Evolutionary conservation across 106 monocot genomes (phyloP), one percentile per base, ranked within the genome.

Genomic region (Triglochin maritima): DNA sequence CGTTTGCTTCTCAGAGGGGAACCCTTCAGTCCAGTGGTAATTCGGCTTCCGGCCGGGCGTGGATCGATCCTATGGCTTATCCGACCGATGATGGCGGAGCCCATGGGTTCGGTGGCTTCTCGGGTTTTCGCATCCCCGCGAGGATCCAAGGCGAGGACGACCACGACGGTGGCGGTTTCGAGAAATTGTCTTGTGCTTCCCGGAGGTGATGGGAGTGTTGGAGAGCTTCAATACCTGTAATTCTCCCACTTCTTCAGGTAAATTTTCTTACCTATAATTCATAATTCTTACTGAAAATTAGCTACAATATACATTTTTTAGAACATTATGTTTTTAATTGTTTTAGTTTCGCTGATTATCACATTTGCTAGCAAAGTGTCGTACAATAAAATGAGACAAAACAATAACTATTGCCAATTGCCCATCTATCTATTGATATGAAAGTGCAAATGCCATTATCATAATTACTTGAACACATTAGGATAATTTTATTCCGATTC

Each of bases 11-110:
- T 67, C 95, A 87, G 90, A 90, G 95, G 95, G 90, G 85, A 82
- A 81, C 95, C 95, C 95, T 96, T 96, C 95, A 96, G 95, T 96
- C 95, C 90, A 90, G 85, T 90, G 47, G 11, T 11, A 84, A 82
- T 70, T 70, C 77, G 62, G 80, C 87, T 63, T 68, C 63, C 45
- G 56, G 67, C 52, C 85, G 79, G 46, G 72, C 85, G 7, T 83
- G 83, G 90, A 60, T 66, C 64, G 90, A 90, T 11, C 64, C 87
- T 10, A 64, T 71, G 10, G 51, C 59, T 9, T 41, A 74, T 3
- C 69, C 72, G 2, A 57, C 68, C 50, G 3, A 11, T 54, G 46
- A 57, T 63, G 7, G 41, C 68, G 8, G 42, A 74, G 53, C 73
- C 61, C 76, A 68, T 2, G 71, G 62, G 54, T 9, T 50, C 49